phyloP scores from a whole-genome alignment of 164 flowering plant genomes.

The Berberis thunbergii region DNA sequence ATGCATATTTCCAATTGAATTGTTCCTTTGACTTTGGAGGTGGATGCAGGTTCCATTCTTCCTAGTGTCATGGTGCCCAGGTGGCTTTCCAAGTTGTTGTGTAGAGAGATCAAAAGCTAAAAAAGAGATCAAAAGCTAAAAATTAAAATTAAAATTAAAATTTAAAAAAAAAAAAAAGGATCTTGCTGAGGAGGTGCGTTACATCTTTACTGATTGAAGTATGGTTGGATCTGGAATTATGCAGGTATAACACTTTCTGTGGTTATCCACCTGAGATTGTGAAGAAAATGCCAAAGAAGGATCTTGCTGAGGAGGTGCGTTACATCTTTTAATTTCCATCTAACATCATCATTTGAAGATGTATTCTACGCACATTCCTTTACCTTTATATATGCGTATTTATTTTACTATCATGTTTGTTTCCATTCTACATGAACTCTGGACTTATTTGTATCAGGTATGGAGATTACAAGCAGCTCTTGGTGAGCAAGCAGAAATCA shows the following conservation, averaged over 20 bases:
- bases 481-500: conserved; percentile 85
- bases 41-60: too few relatives aligned
- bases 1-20: too few relatives aligned
- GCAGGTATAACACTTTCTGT: conserved; percentile 60
- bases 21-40: too few relatives aligned
- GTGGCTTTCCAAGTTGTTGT: too few relatives aligned
- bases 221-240: conserved; percentile 4
- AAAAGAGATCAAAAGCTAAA: too few relatives aligned
- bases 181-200: conserved; percentile 69
- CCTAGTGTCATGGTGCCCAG: too few relatives aligned
- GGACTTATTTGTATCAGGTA: conserved; percentile 25
- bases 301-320: conserved; percentile 74
- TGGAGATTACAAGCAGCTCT: conserved; percentile 78
- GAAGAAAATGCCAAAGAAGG: conserved; percentile 70
- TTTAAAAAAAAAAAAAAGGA: conserved; percentile 47
- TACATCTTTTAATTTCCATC: background rate
- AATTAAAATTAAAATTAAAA: too few relatives aligned
- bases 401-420: too few relatives aligned
- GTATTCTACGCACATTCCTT: too few relatives aligned
- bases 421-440: background rate
- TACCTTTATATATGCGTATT: too few relatives aligned
- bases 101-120: too few relatives aligned
- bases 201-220: conserved; percentile 4
- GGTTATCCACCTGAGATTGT: conserved; percentile 61
- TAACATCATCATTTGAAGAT: background rate